Evolutionary conservation across 108 stramenopile genomes (phyloP).

Genomic region (Cyclotella distinguenda): DNA sequence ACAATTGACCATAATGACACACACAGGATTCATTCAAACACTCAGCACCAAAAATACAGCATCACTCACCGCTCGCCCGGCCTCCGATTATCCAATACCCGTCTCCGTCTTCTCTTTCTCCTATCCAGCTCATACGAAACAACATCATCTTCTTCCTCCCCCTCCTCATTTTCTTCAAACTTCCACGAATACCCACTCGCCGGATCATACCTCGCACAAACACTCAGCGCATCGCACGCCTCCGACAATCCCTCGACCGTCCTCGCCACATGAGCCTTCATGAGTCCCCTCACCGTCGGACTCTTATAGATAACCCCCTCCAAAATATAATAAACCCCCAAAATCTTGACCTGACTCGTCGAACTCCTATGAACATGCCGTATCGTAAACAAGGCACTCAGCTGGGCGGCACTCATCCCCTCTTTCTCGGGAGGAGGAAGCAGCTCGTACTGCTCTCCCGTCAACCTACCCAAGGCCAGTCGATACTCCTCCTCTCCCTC

Average conservation of each 20-base stretch:
- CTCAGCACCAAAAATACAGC: background rate
- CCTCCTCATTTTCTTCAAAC: constrained; percentile 57
- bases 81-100: constrained; percentile 70
- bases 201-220: constrained; percentile 76
- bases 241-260: constrained; percentile 67
- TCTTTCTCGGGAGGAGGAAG: constrained; percentile 61
- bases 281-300: constrained; percentile 70
- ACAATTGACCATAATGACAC: background rate
- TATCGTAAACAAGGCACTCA: constrained; percentile 76
- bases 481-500: constrained; percentile 82
- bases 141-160: constrained; percentile 50
- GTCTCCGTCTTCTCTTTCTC: constrained; percentile 57
- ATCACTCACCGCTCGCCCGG: constrained; percentile 58
- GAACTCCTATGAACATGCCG: constrained; percentile 74
- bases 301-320: constrained; percentile 85
- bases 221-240: constrained; percentile 70
- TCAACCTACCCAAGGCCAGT: constrained; percentile 48
- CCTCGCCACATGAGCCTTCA: constrained; percentile 79
- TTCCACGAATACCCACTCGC: constrained; percentile 79
- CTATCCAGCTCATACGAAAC: constrained; percentile 56
- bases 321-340: constrained; percentile 87
- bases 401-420: constrained; percentile 48
- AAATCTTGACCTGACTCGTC: constrained; percentile 55
- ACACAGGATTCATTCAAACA: background rate
- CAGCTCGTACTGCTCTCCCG: constrained; percentile 86